These are phyloP conservation scores for Fusarium sublunatum DNA, from an alignment of 2,329 filamentous ascomycete genomes.

Conservation along the genomic window DNA sequence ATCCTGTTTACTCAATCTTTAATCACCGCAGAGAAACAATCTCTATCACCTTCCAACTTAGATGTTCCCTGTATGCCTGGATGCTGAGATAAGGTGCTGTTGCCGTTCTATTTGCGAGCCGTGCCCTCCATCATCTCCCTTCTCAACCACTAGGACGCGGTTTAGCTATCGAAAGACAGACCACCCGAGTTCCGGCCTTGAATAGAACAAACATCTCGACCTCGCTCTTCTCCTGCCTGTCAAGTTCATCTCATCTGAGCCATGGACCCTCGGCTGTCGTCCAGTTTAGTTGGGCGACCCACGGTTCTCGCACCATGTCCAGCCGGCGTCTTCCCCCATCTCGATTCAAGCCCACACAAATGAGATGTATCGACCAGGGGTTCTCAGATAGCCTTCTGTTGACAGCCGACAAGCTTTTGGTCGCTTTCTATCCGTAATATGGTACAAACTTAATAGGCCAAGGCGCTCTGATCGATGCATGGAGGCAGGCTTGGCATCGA, in stretches of 20 bases:
- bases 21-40: background rate
- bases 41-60: conserved; percentile 1
- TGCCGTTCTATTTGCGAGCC: conserved; percentile 8
- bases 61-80: conserved; percentile 8
- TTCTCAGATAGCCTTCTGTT: conserved; percentile 3
- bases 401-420: conserved; percentile 34
- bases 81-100: conserved; percentile 35
- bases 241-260: conserved; percentile 12
- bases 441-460: conserved; percentile 6
- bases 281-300: conserved; percentile 15
- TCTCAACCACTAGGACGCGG: conserved; percentile 25
- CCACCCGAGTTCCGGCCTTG: conserved; percentile 9
- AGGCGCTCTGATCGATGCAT: conserved; percentile 22
- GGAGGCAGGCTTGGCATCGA: conserved; percentile 26
- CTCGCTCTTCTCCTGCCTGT: conserved; percentile 14
- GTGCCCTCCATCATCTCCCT: conserved; percentile 39
- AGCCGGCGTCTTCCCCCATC: conserved; percentile 7
- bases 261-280: conserved; percentile 15
- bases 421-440: conserved; percentile 3
- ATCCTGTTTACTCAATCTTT: background rate
- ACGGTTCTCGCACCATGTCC: conserved; percentile 10
- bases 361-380: conserved; percentile 14
- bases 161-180: conserved; percentile 17
- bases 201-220: background rate
- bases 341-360: conserved; percentile 24